Conservation (phyloP, 2,329 filamentous ascomycete species). For the Colletotrichum costaricense region DNA sequence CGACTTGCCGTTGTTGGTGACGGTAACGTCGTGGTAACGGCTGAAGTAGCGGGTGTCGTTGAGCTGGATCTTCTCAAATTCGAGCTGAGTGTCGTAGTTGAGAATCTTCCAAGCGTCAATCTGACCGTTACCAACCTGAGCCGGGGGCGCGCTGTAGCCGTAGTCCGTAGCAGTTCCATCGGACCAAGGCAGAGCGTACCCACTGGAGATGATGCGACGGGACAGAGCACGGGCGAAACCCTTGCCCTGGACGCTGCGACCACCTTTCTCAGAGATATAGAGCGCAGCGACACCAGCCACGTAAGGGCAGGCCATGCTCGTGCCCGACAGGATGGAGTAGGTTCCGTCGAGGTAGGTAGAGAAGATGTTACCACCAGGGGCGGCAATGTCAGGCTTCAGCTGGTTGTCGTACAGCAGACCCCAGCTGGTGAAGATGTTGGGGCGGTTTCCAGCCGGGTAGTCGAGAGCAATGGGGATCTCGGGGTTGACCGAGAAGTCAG, state of each 20-base stretch:
- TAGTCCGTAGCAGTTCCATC: constrained; percentile 42
- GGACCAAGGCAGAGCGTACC: constrained; percentile 44
- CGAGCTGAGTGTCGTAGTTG: constrained; percentile 50
- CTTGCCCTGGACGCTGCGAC: constrained; percentile 42
- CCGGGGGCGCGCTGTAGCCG: constrained; percentile 46
- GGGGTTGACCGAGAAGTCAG: constrained; percentile 43
- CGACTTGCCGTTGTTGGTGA: constrained; percentile 51
- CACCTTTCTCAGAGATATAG: constrained; percentile 47
- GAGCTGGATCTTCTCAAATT: constrained; percentile 53
- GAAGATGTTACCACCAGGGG: constrained; percentile 54
- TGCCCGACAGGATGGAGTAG: constrained; percentile 57
- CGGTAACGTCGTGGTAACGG: constrained; percentile 40
- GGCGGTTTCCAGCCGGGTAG: constrained; percentile 45
- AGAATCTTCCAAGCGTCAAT: constrained; percentile 56
- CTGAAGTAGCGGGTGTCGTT: constrained; percentile 57
- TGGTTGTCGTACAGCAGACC: constrained; percentile 55
- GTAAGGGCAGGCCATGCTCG: constrained; percentile 59
- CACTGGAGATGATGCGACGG: constrained; percentile 48
- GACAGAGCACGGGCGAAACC: constrained; percentile 45
- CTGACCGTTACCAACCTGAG: constrained; percentile 54
- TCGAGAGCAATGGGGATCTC: constrained; percentile 39
- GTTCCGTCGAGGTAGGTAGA: constrained; percentile 53
- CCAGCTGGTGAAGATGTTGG: constrained; percentile 55
- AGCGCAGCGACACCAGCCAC: constrained; percentile 51
- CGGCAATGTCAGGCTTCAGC: constrained; percentile 56